Conservation (phyloP, 139 green algal genomes). For the Coelastrella sp. region DNA sequence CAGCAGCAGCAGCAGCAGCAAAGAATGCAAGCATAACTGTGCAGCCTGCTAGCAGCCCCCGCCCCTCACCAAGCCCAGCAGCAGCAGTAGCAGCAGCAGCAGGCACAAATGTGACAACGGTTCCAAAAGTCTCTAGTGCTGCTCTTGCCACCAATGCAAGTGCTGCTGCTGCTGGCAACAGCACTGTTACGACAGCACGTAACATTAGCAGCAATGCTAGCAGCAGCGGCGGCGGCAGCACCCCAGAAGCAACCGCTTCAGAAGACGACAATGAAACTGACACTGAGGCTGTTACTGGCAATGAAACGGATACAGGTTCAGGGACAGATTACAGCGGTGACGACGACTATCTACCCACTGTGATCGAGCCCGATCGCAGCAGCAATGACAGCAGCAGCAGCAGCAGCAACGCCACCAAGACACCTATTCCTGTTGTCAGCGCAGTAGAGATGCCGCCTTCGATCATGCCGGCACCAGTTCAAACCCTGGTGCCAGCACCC, state of each 20-base stretch:
- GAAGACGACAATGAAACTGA: neutral
- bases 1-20: conserved; percentile 16
- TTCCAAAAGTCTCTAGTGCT: neutral
- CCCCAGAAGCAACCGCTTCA: neutral
- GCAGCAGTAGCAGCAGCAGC: conserved; percentile 12
- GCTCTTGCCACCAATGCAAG: neutral
- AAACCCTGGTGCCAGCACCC: neutral
- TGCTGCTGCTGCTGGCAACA: neutral
- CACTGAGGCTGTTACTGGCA: neutral
- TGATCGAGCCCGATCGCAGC: neutral
- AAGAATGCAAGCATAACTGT: neutral
- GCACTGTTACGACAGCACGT: neutral
- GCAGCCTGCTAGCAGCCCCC: neutral
- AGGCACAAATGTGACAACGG: neutral
- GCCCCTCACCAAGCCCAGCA: neutral
- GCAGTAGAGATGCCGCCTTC: too few species aligned
- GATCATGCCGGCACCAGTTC: neutral
- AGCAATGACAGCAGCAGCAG: neutral
- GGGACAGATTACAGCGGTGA: neutral
- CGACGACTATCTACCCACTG: neutral
- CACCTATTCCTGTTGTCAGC: neutral
- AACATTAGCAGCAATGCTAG: neutral
- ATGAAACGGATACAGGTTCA: too few species aligned
- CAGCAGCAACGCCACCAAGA: neutral
- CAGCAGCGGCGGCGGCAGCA: neutral